Evolutionary conservation across 805 yeast genomes (phyloP), one percentile per base, ranked within the genome.

Genomic region (Starmerella gropengiesseri): DNA sequence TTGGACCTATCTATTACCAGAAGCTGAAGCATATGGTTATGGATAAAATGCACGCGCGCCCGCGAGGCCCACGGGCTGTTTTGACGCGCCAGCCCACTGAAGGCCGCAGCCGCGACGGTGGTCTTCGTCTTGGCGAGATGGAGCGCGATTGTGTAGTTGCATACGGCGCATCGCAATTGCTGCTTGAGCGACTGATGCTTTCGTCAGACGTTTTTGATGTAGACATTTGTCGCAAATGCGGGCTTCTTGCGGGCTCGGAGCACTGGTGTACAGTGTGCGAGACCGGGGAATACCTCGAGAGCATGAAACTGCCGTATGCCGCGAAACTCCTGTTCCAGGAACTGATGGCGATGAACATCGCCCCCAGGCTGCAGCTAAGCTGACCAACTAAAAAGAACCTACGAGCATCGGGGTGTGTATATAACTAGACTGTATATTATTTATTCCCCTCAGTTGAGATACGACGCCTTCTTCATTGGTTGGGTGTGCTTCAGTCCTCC

Each of bases 61-160:
- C 98, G 2, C 77, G 98, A 62, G 98, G 98, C 40, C 98, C 98
- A 44, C 77, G 97, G 55, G 98, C 98, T 0, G 97, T 91, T 11
- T 70, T 91, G 46, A 91, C 98, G 8, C 78, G 98, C 64, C 98
- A 91, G 65, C 98, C 97, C 14, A 89, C 97, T 0, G 98, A 91
- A 64, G 98, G 98, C 73, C 76, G 98, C 64, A 85, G 96, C 2
- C 76, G 98, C 64, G 98, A 91, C 64, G 98, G 98, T 75, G 98
- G 98, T 60, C 73, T 91, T 61, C 80, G 98, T 70, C 73, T 91
- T 62, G 98, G 98, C 57, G 98, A 91, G 68, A 91, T 91, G 98
- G 98, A 91, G 64, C 81, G 98, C 66, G 98, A 91, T 69, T 91
- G 98, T 79, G 95, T 91, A 51, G 93, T 91, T 65, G 98, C 98